Percentiles rank a stretch among this genome's conserved stretches.
Conservation (phyloP, 2,329 filamentous ascomycete species). For the Ramichloridium luteum region DNA sequence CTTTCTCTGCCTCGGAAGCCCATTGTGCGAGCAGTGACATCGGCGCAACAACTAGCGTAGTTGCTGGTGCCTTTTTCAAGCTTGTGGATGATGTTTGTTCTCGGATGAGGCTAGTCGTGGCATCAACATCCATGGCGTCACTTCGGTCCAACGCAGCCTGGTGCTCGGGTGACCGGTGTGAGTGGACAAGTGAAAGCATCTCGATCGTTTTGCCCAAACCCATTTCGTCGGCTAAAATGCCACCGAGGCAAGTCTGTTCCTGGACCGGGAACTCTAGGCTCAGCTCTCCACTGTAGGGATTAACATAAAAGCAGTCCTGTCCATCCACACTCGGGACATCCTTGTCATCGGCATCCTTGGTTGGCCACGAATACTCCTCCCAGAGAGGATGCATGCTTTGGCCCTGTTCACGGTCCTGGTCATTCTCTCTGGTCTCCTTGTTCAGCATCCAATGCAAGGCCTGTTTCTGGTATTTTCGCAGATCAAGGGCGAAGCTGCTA, state of each 20-base stretch:
- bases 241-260: slow-evolving; percentile 87
- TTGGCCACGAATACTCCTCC: slow-evolving; percentile 90
- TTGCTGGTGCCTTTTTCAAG: slow-evolving; percentile 63
- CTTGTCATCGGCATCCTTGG: slow-evolving; percentile 74
- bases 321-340: slow-evolving; percentile 53
- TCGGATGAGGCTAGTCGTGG: slow-evolving; percentile 50
- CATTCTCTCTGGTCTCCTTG: slow-evolving; percentile 73
- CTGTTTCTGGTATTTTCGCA: slow-evolving; percentile 91
- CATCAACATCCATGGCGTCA: slow-evolving; percentile 20
- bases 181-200: slow-evolving; percentile 88
- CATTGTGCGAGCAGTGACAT: slow-evolving; percentile 96
- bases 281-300: slow-evolving; percentile 90
- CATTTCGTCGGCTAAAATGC: slow-evolving; percentile 94
- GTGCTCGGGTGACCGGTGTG: slow-evolving; percentile 49
- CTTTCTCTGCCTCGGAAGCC: slow-evolving; percentile 89
- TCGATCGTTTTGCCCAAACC: slow-evolving; percentile 96
- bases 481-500: slow-evolving; percentile 64
- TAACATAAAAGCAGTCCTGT: slow-evolving; percentile 76
- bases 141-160: slow-evolving; percentile 18
- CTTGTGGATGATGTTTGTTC: slow-evolving; percentile 45
- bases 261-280: slow-evolving; percentile 85
- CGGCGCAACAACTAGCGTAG: slow-evolving; percentile 88
- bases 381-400: slow-evolving; percentile 88
- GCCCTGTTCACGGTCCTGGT: slow-evolving; percentile 46
- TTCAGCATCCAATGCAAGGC: slow-evolving; percentile 91